Evolutionary conservation across 352 stramenopile species (phyloP), one percentile per base, ranked within the genome.

Genomic region (Phytopythium montanum): DNA sequence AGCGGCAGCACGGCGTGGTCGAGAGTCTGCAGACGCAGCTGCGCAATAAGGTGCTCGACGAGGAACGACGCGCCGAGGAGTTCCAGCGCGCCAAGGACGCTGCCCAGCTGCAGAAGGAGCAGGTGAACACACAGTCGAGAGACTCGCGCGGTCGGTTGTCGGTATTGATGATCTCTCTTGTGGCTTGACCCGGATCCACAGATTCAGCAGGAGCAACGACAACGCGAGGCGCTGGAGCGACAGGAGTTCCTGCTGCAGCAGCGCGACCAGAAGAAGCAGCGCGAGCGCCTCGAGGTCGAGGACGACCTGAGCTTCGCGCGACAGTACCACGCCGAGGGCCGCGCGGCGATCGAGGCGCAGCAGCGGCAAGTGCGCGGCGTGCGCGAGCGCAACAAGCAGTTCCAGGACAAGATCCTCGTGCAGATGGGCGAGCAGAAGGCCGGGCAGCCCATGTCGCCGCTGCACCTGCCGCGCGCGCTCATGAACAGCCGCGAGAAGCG

Each of bases 401-500:
- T 87, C 57, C 80, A 90, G 60, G 66, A 76, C n/a, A 72, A 80
- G 34, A 36, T 90, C 25, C 44, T 90, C 1, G 49, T 73, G 34
- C 80, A 90, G 65, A 90, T 90, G 73, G 61, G 33, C 19, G 73
- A 90, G 65, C 80, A 90, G 61, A 73, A 72, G 56, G 54, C 69
- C 19, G 69, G 64, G 0, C 68, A 83, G 49, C 69, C 80, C 29
- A 75, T 80, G 44, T 84, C 78, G 28, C 67, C 75, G 12, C 57
- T 87, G 46, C 77, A 85, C 60, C 55, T 85, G 52, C 77, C 77
- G 23, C 79, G 79, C 44, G 69, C 71, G 39, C 73, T 81, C 21
- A 90, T 90, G 80, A 85, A 90, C 61, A 78, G 69, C 54, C 71
- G 76, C 8, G 80, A 90, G 60, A 79, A 72, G 39, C 44, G 75